Conservation (phyloP, 2,329 filamentous ascomycete species). For the Myrmaecium sp. region DNA sequence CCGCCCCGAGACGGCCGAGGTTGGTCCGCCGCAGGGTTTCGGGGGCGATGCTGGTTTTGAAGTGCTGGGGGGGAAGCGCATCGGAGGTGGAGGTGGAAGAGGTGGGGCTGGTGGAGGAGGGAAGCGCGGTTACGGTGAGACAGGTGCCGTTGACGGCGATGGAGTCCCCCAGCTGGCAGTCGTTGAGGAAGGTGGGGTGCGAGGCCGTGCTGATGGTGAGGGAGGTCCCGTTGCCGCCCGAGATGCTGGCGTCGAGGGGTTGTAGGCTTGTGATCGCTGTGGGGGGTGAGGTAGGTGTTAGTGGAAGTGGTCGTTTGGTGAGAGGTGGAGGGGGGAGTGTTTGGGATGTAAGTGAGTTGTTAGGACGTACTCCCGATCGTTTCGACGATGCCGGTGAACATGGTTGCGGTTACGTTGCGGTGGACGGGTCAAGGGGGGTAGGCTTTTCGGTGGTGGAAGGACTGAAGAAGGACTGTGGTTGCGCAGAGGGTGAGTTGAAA, state of each 20-base stretch:
- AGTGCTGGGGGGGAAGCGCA: no score
- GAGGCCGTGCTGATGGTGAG: conserved; percentile 66
- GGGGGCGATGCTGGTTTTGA: conserved; percentile 87
- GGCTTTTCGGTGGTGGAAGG: no score
- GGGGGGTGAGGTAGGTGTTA: conserved; percentile 16
- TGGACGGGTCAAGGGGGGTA: no score
- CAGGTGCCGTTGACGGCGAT: conserved; percentile 91
- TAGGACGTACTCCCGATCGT: conserved; percentile 61
- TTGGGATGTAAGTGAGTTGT: conserved; percentile 1
- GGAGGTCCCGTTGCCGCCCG: conserved; percentile 65
- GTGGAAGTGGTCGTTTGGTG: no score
- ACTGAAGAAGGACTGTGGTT: no score
- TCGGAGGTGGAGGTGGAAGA: no score
- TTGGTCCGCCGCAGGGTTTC: conserved; percentile 94
- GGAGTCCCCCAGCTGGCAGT: conserved; percentile 78
- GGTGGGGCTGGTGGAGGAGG: conserved; percentile 27
- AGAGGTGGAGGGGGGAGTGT: conserved; percentile 6
- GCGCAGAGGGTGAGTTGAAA: no score
- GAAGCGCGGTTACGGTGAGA: conserved; percentile 72
- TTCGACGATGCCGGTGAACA: conserved; percentile 66
- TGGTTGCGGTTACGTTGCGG: no score
- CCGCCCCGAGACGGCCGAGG: conserved; percentile 54
- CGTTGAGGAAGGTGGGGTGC: conserved; percentile 62
- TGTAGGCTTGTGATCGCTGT: conserved; percentile 71
- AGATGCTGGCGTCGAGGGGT: conserved; percentile 54